Evolutionary conservation across 2,329 filamentous ascomycete genomes (phyloP).

Genomic region (Colletotrichum caudatum): DNA sequence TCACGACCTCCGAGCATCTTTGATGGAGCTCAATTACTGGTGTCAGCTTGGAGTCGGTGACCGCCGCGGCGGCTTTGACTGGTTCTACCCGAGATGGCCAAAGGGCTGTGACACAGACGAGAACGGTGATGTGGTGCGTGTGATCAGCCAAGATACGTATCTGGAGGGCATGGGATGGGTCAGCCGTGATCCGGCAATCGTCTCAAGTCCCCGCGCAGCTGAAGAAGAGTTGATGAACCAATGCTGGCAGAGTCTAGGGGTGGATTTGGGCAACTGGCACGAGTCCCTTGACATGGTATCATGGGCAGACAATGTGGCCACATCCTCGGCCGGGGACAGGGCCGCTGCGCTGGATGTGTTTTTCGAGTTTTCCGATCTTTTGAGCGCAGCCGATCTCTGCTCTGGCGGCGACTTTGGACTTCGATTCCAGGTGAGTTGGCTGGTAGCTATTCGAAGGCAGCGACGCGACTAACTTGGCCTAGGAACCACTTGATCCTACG

Average conservation of each 20-base stretch:
- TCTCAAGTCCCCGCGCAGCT: conserved; percentile 53
- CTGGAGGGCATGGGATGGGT: conserved; percentile 81
- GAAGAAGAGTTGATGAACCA: conserved; percentile 75
- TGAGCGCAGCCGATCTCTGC: conserved; percentile 76
- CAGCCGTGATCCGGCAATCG: conserved; percentile 68
- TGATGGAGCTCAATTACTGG: conserved; percentile 93
- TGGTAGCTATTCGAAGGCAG: background rate
- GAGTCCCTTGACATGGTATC: conserved; percentile 53
- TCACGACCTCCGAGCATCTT: conserved; percentile 81
- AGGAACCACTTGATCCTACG: conserved; percentile 71
- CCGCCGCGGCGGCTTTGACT: conserved; percentile 86
- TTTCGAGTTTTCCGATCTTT: conserved; percentile 65
- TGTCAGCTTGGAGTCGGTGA: conserved; percentile 96
- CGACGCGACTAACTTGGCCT: conserved; percentile 41
- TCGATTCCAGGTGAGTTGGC: conserved; percentile 50
- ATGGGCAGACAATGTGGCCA: conserved; percentile 52
- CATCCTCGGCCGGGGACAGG: conserved; percentile 44
- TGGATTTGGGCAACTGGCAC: conserved; percentile 72
- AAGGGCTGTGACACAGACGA: conserved; percentile 76
- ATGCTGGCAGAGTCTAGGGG: conserved; percentile 74
- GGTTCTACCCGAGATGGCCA: conserved; percentile 86
- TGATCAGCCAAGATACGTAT: conserved; percentile 87
- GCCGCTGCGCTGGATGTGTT: conserved; percentile 61
- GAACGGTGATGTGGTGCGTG: conserved; percentile 76
- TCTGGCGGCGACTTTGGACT: conserved; percentile 61